Percentiles rank a stretch among this genome's conserved stretches.
Conservation (phyloP, 495 filamentous ascomycete species). For the Sporormia fimetaria region DNA sequence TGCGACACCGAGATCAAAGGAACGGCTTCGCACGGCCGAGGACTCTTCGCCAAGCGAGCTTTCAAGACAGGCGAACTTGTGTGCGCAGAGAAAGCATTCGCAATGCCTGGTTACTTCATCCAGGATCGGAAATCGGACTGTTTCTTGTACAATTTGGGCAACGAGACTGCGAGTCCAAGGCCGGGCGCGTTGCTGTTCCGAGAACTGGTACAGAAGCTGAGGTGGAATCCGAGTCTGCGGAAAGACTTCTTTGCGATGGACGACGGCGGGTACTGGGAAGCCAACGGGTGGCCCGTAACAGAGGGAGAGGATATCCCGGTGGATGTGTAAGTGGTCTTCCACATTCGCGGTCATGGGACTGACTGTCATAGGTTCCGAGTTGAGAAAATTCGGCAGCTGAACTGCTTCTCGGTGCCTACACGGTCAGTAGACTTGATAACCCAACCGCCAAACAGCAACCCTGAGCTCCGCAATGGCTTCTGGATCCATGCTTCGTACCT, state of each 20-base stretch:
- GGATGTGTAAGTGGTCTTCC: constrained; percentile 9
- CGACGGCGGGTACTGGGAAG: constrained; percentile 32
- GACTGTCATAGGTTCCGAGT: constrained; percentile 10
- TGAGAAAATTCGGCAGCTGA: constrained; percentile 9
- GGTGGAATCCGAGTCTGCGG: constrained; percentile 40
- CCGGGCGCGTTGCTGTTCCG: constrained; percentile 34
- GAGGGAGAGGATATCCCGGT: constrained; percentile 10
- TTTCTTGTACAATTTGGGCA: constrained; percentile 18
- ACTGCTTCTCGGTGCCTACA: constrained; percentile 13
- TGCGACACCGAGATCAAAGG: constrained; percentile 18
- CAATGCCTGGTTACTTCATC: constrained; percentile 24
- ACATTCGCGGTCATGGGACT: not conserved
- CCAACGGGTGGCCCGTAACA: not conserved
- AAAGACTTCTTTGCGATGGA: constrained; percentile 35
- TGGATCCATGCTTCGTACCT: constrained; percentile 46
- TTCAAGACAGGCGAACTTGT: constrained; percentile 44
- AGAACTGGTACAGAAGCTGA: constrained; percentile 37
- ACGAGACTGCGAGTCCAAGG: constrained; percentile 10
- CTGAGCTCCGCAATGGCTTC: constrained; percentile 35
- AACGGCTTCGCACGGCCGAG: constrained; percentile 31
- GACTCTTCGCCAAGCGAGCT: constrained; percentile 39
- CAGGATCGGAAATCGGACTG: constrained; percentile 26
- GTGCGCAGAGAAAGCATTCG: constrained; percentile 47
- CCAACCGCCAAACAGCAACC: constrained; percentile 16
- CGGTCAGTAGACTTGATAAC: constrained; percentile 13